These are phyloP conservation scores for Geum urbanum DNA, from an alignment of 306 rosid species.

Conservation along the genomic window DNA sequence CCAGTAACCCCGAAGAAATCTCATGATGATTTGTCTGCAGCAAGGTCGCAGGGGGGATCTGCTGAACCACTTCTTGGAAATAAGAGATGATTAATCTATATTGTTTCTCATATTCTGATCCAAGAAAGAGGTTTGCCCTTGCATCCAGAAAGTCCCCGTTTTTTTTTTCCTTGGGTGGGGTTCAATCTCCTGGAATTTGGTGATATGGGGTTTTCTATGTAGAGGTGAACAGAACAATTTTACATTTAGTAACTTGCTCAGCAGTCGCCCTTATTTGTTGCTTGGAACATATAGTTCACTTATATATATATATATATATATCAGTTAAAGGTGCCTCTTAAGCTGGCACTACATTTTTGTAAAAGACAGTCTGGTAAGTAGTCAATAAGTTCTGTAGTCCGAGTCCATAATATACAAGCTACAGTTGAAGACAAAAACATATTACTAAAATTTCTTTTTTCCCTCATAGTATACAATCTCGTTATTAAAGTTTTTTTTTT, in stretches of 20 bases:
- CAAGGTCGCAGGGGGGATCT: constrained; percentile 29
- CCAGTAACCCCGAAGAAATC: constrained; percentile 49
- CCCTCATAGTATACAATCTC: background rate
- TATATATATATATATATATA: background rate
- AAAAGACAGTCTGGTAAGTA: background rate
- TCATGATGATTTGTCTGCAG: constrained; percentile 24
- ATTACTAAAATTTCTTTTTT: background rate
- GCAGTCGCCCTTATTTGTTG: background rate
- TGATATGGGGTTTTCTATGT: background rate
- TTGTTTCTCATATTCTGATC: constrained; percentile 5
- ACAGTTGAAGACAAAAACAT: background rate
- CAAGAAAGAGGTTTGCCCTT: constrained; percentile 1
- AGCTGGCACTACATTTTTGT: constrained; percentile 8
- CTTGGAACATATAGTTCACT: background rate
- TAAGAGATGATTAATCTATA: constrained; percentile 16
- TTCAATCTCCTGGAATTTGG: background rate
- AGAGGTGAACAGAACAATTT: background rate
- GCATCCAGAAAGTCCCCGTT: background rate
- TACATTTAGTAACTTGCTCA: background rate
- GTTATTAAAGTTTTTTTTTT: background rate
- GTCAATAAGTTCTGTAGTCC: background rate
- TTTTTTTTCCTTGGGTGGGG: background rate
- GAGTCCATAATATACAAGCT: background rate
- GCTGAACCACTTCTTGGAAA: constrained; percentile 24
- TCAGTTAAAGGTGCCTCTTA: constrained; percentile 13